A percentile compares a stretch with the other conserved stretches of the same genome.
Conservation (phyloP, 495 filamentous ascomycete genomes). For the Cladorrhinum samala region DNA sequence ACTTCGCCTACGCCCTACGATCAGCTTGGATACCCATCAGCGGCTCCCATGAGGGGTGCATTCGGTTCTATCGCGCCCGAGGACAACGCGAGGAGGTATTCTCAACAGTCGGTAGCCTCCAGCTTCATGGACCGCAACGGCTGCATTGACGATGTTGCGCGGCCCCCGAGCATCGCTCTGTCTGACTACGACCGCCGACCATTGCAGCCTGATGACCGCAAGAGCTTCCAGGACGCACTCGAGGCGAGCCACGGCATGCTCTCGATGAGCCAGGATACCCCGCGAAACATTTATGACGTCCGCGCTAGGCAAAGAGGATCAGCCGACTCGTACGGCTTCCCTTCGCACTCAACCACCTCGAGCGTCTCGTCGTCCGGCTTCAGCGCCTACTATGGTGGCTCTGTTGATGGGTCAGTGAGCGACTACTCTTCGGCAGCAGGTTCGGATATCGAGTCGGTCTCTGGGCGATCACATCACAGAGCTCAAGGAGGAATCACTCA, state of each 20-base stretch:
- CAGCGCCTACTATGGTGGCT: constrained; percentile 74
- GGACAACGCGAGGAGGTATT: constrained; percentile 69
- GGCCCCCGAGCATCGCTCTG: constrained; percentile 47
- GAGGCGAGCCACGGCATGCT: constrained; percentile 84
- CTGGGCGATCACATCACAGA: constrained; percentile 75
- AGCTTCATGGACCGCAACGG: constrained; percentile 18
- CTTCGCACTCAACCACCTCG: constrained; percentile 85
- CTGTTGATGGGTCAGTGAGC: constrained; percentile 83
- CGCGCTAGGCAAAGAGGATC: constrained; percentile 55
- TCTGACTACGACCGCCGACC: constrained; percentile 59
- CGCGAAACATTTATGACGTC: constrained; percentile 79
- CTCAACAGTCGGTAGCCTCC: constrained; percentile 79
- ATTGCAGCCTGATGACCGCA: constrained; percentile 54
- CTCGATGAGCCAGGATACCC: constrained; percentile 86
- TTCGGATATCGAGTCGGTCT: constrained; percentile 71
- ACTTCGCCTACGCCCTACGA: constrained; percentile 65
- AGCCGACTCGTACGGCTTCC: constrained; percentile 90
- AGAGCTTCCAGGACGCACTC: constrained; percentile 73
- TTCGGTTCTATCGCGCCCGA: constrained; percentile 47
- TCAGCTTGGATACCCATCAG: constrained; percentile 54
- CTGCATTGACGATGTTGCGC: constrained; percentile 28
- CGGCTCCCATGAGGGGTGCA: constrained; percentile 57
- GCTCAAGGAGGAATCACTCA: constrained; percentile 42
- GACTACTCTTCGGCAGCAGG: constrained; percentile 94
- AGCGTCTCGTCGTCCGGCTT: constrained; percentile 81